phyloP scores from a whole-genome alignment of 306 rosid species.

The Gillenia trifoliata region DNA sequence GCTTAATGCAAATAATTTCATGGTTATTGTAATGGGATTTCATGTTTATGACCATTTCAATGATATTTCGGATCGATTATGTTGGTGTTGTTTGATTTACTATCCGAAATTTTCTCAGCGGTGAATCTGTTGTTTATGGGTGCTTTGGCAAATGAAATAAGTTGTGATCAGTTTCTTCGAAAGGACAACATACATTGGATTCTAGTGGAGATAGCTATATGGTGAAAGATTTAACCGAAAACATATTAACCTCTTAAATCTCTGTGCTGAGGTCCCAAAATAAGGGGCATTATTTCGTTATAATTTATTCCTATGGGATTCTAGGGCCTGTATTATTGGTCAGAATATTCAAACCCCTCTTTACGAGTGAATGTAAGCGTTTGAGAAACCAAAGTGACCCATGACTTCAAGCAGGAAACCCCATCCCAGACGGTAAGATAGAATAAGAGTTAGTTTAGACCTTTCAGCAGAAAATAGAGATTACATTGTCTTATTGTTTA shows the following conservation, averaged over 20 bases:
- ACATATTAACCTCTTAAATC: background rate
- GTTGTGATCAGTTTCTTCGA: background rate
- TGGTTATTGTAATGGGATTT: slow-evolving; percentile 9
- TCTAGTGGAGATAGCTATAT: background rate
- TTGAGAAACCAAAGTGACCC: background rate
- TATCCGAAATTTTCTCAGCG: background rate
- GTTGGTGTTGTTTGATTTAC: background rate
- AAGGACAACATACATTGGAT: background rate
- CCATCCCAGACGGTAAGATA: background rate
- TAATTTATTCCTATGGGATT: too few relatives aligned
- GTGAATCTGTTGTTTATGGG: background rate
- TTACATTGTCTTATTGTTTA: background rate
- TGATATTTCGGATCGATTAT: background rate
- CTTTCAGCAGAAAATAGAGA: background rate
- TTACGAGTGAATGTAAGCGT: background rate
- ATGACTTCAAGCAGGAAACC: background rate
- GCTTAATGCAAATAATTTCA: slow-evolving; percentile 4
- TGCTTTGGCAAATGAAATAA: background rate
- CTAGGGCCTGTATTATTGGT: background rate
- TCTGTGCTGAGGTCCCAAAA: too few relatives aligned
- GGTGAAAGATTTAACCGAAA: background rate
- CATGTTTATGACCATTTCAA: background rate
- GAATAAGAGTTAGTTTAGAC: background rate
- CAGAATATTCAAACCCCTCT: background rate
- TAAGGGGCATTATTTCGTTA: too few relatives aligned